Conservation (phyloP, 1,284 basidiomycete species). For the Xerocomus nothofagi region DNA sequence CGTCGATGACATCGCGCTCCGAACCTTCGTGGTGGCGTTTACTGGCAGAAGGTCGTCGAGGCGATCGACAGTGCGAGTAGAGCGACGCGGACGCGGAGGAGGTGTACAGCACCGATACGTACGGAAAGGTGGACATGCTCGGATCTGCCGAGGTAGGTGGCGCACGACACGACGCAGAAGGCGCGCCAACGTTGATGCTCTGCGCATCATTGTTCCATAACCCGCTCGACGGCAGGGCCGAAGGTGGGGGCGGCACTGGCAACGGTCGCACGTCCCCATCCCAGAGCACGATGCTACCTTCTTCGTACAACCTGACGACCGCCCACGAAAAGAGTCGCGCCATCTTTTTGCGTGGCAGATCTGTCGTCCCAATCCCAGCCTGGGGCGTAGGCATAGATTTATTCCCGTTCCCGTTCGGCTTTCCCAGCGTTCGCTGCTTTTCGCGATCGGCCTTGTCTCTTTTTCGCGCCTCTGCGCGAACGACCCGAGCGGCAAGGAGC, state of each 20-base stretch:
- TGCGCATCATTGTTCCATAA: slow-evolving; percentile 47
- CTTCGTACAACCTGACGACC: slow-evolving; percentile 59
- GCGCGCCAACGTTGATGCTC: slow-evolving; percentile 11
- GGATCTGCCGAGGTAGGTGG: not conserved
- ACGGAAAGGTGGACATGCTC: not conserved
- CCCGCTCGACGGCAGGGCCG: slow-evolving; percentile 14
- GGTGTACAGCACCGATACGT: slow-evolving; percentile 13
- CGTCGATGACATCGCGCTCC: not conserved
- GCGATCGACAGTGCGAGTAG: slow-evolving; percentile 26
- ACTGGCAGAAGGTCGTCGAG: slow-evolving; percentile 6
- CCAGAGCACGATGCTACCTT: slow-evolving; percentile 69
- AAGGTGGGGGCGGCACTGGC: slow-evolving; percentile 1
- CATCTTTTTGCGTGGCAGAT: slow-evolving; percentile 40
- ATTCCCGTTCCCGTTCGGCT: not conserved
- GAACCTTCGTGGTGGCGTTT: too few species aligned
- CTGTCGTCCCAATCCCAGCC: slow-evolving; percentile 1
- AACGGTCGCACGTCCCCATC: slow-evolving; percentile 49
- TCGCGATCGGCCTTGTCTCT: slow-evolving; percentile 46
- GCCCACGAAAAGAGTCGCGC: slow-evolving; percentile 65
- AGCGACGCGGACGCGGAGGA: slow-evolving; percentile 23
- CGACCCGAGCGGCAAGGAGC: slow-evolving; percentile 59
- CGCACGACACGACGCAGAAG: not conserved
- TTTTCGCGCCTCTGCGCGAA: slow-evolving; percentile 55
- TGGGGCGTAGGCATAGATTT: not conserved
- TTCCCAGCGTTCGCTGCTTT: slow-evolving; percentile 1